Evolutionary conservation across 352 stramenopile species (phyloP).

Genomic region (Paralagenidium karlingii): DNA sequence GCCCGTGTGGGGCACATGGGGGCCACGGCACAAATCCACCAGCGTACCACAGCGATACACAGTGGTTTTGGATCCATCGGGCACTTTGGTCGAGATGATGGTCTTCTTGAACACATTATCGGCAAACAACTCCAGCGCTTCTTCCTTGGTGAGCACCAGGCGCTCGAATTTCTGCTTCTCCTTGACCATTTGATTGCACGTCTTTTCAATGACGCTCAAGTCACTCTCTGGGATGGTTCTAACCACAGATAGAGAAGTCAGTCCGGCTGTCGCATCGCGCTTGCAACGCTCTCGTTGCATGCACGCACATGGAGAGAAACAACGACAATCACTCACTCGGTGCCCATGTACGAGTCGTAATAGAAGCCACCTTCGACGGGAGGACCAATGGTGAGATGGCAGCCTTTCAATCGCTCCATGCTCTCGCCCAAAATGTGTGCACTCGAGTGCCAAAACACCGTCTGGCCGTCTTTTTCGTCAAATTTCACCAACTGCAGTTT

Average conservation of each 20-base stretch:
- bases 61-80: conserved; percentile 93
- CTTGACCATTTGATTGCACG: conserved; percentile 90
- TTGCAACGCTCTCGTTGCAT: not conserved
- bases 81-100: conserved; percentile 95
- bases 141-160: conserved; percentile 96
- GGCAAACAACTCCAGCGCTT: conserved; percentile 96
- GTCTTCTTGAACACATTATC: conserved; percentile 98
- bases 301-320: conserved; percentile 6
- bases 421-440: conserved; percentile 96
- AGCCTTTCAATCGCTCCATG: conserved; percentile 94
- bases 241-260: conserved; percentile 3
- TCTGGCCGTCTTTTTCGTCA: conserved; percentile 91
- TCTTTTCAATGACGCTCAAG: conserved; percentile 84
- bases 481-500: conserved; percentile 98
- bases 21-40: conserved; percentile 96
- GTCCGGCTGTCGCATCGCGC: not conserved
- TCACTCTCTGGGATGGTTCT: conserved; percentile 58
- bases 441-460: conserved; percentile 96
- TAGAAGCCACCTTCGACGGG: conserved; percentile 96
- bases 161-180: conserved; percentile 97
- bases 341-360: conserved; percentile 99
- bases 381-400: conserved; percentile 95
- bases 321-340: conserved; percentile 16
- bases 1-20: conserved; percentile 93
- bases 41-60: conserved; percentile 95